Percentiles rank a stretch among this genome's conserved stretches.
phyloP scores from a whole-genome alignment of 2,329 filamentous ascomycete species.

The Penicillium expansum region DNA sequence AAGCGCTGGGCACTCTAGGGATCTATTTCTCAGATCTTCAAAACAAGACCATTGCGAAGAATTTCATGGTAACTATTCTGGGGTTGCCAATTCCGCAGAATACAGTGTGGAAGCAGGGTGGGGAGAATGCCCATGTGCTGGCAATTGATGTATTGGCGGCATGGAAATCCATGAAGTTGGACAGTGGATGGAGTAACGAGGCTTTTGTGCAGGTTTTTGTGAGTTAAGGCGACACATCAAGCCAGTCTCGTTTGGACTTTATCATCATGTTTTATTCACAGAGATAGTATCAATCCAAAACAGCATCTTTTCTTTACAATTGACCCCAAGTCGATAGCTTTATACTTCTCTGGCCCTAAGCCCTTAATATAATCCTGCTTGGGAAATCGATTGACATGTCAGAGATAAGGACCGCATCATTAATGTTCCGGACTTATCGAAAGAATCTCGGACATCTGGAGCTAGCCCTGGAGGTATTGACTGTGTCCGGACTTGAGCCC shows the following conservation, averaged over 20 bases:
- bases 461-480: conserved; percentile 2
- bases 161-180: conserved; percentile 71
- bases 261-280: not conserved
- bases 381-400: not conserved
- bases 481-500: conserved; percentile 3
- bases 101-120: conserved; percentile 56
- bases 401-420: conserved; percentile 18
- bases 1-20: conserved; percentile 70
- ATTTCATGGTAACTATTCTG: conserved; percentile 73
- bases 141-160: conserved; percentile 74
- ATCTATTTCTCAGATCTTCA: conserved; percentile 73
- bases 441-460: conserved; percentile 14
- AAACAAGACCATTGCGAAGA: conserved; percentile 56
- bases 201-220: conserved; percentile 65
- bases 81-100: conserved; percentile 66
- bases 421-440: conserved; percentile 24
- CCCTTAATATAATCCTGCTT: not conserved
- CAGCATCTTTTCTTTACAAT: not conserved
- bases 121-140: conserved; percentile 58
- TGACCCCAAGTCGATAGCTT: too few species aligned
- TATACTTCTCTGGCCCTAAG: not conserved
- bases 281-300: not conserved
- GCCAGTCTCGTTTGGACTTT: not conserved
- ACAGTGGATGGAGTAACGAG: conserved; percentile 77
- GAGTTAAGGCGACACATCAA: conserved; percentile 14